A percentile compares a stretch with the other conserved stretches of the same genome.
Evolutionary conservation across 805 yeast genomes (phyloP).

Genomic region (Candida broadrunensis): DNA sequence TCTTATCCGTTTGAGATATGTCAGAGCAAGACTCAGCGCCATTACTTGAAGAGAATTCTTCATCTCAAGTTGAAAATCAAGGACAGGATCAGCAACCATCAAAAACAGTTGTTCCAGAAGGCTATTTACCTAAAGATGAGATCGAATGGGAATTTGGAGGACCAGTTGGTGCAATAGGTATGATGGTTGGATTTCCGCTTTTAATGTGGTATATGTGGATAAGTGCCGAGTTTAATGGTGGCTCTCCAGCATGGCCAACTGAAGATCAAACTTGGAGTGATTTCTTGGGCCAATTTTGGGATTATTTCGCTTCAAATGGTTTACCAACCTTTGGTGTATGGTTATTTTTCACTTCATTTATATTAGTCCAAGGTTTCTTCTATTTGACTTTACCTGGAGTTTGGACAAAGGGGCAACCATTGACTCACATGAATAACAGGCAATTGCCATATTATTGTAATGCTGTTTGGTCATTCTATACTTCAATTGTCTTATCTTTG

Average conservation of each 20-base stretch:
- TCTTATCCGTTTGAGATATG: background rate
- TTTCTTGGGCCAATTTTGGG: constrained; percentile 45
- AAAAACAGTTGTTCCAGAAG: constrained; percentile 11
- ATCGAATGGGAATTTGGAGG: constrained; percentile 93
- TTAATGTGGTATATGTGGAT: constrained; percentile 98
- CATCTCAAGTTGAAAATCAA: background rate
- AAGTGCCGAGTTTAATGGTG: constrained; percentile 75
- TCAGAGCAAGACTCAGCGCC: background rate
- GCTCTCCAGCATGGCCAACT: constrained; percentile 67
- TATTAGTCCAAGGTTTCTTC: constrained; percentile 64
- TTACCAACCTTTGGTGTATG: constrained; percentile 62
- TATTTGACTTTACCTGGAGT: constrained; percentile 88
- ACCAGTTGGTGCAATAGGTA: constrained; percentile 79
- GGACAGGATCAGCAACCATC: background rate
- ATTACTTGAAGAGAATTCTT: background rate
- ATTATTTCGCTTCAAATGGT: constrained; percentile 48
- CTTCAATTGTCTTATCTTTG: constrained; percentile 55
- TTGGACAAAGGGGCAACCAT: constrained; percentile 93
- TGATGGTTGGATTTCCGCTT: constrained; percentile 90
- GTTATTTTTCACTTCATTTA: constrained; percentile 67
- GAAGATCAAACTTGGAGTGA: constrained; percentile 52
- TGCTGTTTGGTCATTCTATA: constrained; percentile 82
- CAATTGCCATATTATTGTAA: constrained; percentile 93
- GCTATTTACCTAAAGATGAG: constrained; percentile 42
- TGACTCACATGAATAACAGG: constrained; percentile 72